These are phyloP conservation scores for Lyophyllum atratum DNA, from an alignment of 768 basidiomycete genomes.

Conservation along the genomic window DNA sequence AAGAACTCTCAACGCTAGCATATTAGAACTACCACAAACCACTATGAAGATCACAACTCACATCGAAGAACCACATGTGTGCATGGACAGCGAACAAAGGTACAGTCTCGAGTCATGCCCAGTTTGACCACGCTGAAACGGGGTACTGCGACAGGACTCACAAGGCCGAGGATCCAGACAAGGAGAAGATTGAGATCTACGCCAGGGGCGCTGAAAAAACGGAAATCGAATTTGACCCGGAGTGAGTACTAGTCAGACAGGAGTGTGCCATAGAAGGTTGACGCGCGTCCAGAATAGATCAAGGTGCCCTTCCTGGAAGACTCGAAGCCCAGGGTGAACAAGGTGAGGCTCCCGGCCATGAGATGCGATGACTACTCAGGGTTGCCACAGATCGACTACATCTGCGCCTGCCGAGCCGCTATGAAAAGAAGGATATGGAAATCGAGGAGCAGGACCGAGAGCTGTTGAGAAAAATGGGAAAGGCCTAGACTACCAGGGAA, in stretches of 20 bases:
- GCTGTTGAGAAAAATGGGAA: constrained; percentile 43
- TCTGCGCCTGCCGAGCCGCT: constrained; percentile 58
- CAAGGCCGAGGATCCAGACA: neutral
- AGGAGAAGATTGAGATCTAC: neutral
- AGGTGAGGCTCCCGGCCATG: constrained; percentile 23
- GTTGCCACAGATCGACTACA: constrained; percentile 54
- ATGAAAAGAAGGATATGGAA: constrained; percentile 60
- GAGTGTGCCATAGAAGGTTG: neutral
- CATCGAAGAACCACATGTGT: constrained; percentile 48
- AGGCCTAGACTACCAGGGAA: neutral
- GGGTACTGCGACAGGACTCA: neutral
- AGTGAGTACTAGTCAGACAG: neutral
- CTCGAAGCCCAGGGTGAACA: constrained; percentile 31
- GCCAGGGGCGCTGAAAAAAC: neutral
- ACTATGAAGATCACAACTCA: constrained; percentile 19
- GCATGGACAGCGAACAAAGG: constrained; percentile 52
- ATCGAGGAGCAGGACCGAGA: constrained; percentile 55
- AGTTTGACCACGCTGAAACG: neutral
- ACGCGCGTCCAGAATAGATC: neutral
- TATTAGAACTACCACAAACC: neutral
- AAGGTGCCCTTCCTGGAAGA: constrained; percentile 34
- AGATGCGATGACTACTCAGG: constrained; percentile 36
- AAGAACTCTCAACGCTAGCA: too few relatives aligned
- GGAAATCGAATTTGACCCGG: neutral
- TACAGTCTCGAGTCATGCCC: constrained; percentile 18